Conservation (phyloP, 2,329 filamentous ascomycete genomes). For the Hirsutella rhossiliensis region DNA sequence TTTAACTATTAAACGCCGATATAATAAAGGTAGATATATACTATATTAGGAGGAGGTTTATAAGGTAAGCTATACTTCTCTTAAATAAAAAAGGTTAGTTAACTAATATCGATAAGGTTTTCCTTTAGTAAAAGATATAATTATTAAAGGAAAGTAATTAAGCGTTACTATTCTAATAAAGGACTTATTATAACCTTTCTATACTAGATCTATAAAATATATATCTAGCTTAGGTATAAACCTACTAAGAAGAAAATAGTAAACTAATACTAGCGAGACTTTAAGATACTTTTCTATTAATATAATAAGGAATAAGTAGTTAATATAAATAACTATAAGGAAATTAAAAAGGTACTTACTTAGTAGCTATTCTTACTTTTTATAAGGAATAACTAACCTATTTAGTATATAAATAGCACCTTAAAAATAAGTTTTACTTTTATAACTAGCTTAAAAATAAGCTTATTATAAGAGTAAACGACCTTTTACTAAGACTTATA, state of each 20-base stretch:
- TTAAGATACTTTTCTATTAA: slow-evolving; percentile 11
- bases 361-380: not conserved
- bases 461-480: slow-evolving; percentile 6
- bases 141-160: slow-evolving; percentile 7
- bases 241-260: slow-evolving; percentile 6
- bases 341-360: not conserved
- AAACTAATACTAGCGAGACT: slow-evolving; percentile 10
- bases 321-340: slow-evolving; percentile 5
- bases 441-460: slow-evolving; percentile 1
- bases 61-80: slow-evolving; percentile 5
- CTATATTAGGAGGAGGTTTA: slow-evolving; percentile 11
- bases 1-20: slow-evolving; percentile 6
- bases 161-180: slow-evolving; percentile 8
- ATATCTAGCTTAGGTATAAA: slow-evolving; percentile 4
- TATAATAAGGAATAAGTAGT: slow-evolving; percentile 7
- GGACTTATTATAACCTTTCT: slow-evolving; percentile 14
- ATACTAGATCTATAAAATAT: slow-evolving; percentile 11
- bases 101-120: not conserved
- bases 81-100: not conserved
- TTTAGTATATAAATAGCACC: not conserved
- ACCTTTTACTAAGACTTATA: slow-evolving; percentile 7
- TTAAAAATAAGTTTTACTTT: not conserved
- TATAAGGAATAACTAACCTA: not conserved
- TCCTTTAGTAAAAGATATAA: slow-evolving; percentile 1
- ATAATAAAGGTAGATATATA: slow-evolving; percentile 11